Evolutionary conservation across 2,329 filamentous ascomycete genomes (phyloP).

Genomic region (Trichoderma simmonsii): DNA sequence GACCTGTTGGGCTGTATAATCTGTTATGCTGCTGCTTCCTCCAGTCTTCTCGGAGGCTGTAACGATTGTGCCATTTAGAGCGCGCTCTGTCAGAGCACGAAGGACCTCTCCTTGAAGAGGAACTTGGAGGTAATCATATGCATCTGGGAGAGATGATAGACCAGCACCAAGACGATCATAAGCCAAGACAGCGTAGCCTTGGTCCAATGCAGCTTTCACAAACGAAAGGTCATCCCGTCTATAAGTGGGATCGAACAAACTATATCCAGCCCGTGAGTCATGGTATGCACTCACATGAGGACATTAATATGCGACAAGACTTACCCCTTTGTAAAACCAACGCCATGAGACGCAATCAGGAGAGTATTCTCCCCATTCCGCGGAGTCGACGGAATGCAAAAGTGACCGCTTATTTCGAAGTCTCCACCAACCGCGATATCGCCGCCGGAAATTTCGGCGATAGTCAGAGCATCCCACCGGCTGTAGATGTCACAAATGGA

Average conservation of each 20-base stretch:
- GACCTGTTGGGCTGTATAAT: not conserved
- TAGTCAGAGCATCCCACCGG: not conserved
- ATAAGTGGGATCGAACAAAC: not conserved
- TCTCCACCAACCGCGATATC: not conserved
- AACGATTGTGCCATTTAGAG: not conserved
- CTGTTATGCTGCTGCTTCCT: not conserved
- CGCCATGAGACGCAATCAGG: not conserved
- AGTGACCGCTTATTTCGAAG: not conserved
- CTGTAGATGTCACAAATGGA: not conserved
- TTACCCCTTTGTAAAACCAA: not conserved
- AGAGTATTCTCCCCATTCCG: not conserved
- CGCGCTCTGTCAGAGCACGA: not conserved
- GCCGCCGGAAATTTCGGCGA: not conserved
- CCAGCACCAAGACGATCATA: not conserved
- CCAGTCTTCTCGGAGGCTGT: no score
- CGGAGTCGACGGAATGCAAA: not conserved
- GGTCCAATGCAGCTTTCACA: not conserved
- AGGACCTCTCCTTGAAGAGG: not conserved
- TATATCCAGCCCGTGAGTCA: not conserved
- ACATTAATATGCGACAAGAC: not conserved
- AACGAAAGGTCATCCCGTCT: not conserved
- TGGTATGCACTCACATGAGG: not conserved
- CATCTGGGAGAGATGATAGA: not conserved
- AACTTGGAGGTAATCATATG: not conserved
- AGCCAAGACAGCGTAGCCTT: not conserved